Conservation (phyloP, 169 alveolate genomes). For the Cyclospora cayetanensis region DNA sequence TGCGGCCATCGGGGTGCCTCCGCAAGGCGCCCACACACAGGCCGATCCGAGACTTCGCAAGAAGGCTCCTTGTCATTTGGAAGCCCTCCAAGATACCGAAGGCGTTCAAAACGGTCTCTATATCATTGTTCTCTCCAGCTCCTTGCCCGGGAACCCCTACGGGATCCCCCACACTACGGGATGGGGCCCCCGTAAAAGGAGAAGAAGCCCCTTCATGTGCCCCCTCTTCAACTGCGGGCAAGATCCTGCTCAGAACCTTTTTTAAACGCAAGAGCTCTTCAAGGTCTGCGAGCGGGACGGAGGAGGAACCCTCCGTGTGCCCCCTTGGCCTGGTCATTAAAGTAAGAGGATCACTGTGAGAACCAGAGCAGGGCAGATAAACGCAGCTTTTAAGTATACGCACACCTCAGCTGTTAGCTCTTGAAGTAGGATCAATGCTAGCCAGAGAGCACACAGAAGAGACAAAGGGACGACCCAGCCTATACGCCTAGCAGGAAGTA, state of each 20-base stretch:
- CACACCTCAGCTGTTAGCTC: too few species aligned
- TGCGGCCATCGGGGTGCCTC: background rate
- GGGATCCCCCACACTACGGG: too few species aligned
- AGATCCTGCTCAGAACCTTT: background rate
- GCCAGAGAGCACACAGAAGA: too few species aligned
- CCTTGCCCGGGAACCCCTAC: background rate
- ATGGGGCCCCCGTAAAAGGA: too few species aligned
- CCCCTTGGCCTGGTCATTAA: background rate
- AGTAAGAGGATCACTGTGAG: too few species aligned
- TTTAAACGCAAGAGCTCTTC: background rate
- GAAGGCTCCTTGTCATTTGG: conserved; percentile 13
- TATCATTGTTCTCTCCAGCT: background rate
- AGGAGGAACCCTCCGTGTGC: background rate
- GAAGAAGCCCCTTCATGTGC: too few species aligned
- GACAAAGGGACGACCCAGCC: too few species aligned
- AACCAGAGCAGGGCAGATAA: too few species aligned
- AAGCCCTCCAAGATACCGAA: background rate
- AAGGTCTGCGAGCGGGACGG: background rate
- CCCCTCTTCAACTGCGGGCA: too few species aligned
- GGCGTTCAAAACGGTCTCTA: background rate
- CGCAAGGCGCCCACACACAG: conserved; percentile 61
- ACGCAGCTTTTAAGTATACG: too few species aligned
- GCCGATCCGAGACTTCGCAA: conserved; percentile 61
- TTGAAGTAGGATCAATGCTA: too few species aligned
- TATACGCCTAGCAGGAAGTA: too few species aligned